These are phyloP conservation scores for Stephania yunnanensis DNA, from an alignment of 164 flowering plant species.

Conservation along the genomic window DNA sequence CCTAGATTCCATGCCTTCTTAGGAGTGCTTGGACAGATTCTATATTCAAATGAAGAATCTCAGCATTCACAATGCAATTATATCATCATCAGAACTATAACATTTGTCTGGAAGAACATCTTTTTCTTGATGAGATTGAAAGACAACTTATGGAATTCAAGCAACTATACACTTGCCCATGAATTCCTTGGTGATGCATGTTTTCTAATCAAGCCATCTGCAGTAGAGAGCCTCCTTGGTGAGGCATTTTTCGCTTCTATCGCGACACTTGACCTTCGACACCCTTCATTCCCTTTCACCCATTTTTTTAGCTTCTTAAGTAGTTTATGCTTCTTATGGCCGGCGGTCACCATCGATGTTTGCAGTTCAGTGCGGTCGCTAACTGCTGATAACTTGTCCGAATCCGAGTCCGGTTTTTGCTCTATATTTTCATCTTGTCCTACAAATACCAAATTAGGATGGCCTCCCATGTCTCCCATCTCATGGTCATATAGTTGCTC, in stretches of 20 bases:
- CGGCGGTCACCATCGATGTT: slow-evolving; percentile 5
- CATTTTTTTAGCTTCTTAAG: slow-evolving; percentile 49
- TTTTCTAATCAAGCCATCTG: slow-evolving; percentile 20
- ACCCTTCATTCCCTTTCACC: slow-evolving; percentile 52
- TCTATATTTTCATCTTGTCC: slow-evolving; percentile 15
- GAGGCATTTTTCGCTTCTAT: slow-evolving; percentile 23
- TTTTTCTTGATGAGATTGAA: not conserved
- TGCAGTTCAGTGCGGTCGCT: slow-evolving; percentile 11
- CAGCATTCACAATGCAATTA: not conserved
- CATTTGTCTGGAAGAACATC: too few relatives aligned
- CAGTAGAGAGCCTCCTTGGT: slow-evolving; percentile 31
- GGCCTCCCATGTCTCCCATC: slow-evolving; percentile 3
- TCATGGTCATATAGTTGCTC: slow-evolving; percentile 14
- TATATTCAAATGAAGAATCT: not conserved
- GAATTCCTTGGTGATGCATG: slow-evolving; percentile 7
- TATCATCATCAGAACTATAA: not conserved
- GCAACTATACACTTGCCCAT: slow-evolving; percentile 22
- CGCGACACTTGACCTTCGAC: slow-evolving; percentile 20
- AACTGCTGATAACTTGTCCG: slow-evolving; percentile 12
- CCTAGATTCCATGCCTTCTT: not conserved
- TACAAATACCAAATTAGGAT: slow-evolving; percentile 10
- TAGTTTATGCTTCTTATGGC: slow-evolving; percentile 34
- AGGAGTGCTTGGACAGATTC: not conserved
- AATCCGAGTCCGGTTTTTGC: slow-evolving; percentile 22
- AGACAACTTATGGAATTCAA: not conserved